Conservation (phyloP, 2,329 filamentous ascomycete genomes). For the Xylariaceae sp. region DNA sequence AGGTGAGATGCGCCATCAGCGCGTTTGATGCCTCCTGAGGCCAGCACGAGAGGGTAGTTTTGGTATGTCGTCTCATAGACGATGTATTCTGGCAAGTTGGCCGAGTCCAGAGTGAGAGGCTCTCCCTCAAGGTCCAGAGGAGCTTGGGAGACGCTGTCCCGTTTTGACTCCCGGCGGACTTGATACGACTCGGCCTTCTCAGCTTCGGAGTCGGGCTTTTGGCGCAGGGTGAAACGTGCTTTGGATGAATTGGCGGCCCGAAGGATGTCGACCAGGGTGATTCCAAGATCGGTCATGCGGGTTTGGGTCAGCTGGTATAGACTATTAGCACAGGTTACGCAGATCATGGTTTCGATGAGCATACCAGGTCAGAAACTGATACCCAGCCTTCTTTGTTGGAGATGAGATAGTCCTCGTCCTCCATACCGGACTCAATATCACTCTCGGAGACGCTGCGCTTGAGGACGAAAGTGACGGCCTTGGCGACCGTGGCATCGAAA, state of each 20-base stretch:
- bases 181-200: constrained; percentile 29
- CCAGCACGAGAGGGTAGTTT: constrained; percentile 38
- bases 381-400: constrained; percentile 38
- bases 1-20: constrained; percentile 34
- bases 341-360: constrained; percentile 12
- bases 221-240: constrained; percentile 31
- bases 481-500: constrained; percentile 34
- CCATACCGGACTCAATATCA: constrained; percentile 27
- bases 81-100: constrained; percentile 36
- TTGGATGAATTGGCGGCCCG: constrained; percentile 31
- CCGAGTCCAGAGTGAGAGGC: constrained; percentile 26
- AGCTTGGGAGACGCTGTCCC: constrained; percentile 16
- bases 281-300: constrained; percentile 30
- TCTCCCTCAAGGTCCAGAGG: constrained; percentile 26
- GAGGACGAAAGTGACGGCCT: constrained; percentile 37
- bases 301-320: constrained; percentile 29
- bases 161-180: constrained; percentile 30
- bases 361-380: constrained; percentile 34
- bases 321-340: background rate
- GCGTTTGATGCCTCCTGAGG: constrained; percentile 34
- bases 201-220: constrained; percentile 18
- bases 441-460: constrained; percentile 34
- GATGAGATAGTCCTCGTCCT: constrained; percentile 27
- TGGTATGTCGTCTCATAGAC: constrained; percentile 42
- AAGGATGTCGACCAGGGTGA: constrained; percentile 32